phyloP scores from a whole-genome alignment of 768 basidiomycete genomes.

The Mycena venus region DNA sequence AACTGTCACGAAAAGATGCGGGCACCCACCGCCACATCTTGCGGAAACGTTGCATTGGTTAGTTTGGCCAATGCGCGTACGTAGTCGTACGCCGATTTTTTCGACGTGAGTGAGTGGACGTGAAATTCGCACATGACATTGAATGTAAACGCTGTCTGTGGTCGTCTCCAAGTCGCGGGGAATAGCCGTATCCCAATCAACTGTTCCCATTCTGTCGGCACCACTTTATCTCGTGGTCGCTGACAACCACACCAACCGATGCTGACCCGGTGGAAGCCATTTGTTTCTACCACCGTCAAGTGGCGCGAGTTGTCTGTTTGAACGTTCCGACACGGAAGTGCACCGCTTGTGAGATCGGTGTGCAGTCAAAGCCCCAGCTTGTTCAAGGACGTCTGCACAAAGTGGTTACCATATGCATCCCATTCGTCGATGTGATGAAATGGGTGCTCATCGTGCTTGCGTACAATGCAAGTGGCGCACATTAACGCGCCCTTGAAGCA shows the following conservation, averaged over 20 bases:
- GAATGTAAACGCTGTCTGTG: slow-evolving; percentile 32
- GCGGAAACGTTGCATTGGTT: slow-evolving; percentile 37
- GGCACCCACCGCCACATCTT: background rate
- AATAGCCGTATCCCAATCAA: slow-evolving; percentile 15
- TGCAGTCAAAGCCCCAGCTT: background rate
- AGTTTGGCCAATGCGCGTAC: slow-evolving; percentile 31
- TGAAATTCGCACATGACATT: slow-evolving; percentile 44
- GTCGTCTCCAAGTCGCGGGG: slow-evolving; percentile 30
- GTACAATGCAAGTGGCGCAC: slow-evolving; percentile 6
- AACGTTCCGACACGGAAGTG: too few species aligned
- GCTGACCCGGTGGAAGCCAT: too few species aligned
- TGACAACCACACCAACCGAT: too few species aligned
- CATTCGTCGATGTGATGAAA: slow-evolving; percentile 17
- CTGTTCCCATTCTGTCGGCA: slow-evolving; percentile 23
- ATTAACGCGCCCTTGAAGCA: too few species aligned
- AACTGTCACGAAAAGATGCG: too few species aligned
- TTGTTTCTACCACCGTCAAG: too few species aligned
- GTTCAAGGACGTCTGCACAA: background rate
- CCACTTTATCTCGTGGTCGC: too few species aligned
- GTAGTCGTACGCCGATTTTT: slow-evolving; percentile 48
- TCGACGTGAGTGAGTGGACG: slow-evolving; percentile 44
- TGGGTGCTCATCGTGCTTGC: background rate
- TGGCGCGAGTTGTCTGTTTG: too few species aligned
- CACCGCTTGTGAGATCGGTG: too few species aligned
- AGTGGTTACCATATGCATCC: background rate